These are phyloP conservation scores for Colletotrichum phormii DNA, from an alignment of 2,329 filamentous ascomycete genomes.

Conservation along the genomic window DNA sequence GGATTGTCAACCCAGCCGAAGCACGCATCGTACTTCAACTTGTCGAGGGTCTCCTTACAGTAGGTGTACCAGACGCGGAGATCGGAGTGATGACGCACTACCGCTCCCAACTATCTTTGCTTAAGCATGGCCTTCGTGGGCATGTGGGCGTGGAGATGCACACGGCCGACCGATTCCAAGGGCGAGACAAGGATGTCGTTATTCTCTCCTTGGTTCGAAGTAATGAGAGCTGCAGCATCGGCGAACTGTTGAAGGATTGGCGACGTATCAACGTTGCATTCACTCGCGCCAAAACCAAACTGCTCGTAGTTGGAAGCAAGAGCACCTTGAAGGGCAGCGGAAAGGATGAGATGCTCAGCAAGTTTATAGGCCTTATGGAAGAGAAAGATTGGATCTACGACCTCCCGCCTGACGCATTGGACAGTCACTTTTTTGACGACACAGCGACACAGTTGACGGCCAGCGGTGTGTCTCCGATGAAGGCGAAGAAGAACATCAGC, in stretches of 20 bases:
- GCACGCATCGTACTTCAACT: slow-evolving; percentile 82
- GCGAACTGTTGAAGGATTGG: slow-evolving; percentile 92
- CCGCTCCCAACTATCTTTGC: slow-evolving; percentile 86
- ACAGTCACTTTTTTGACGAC: slow-evolving; percentile 76
- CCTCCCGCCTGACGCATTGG: slow-evolving; percentile 71
- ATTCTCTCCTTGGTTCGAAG: slow-evolving; percentile 88
- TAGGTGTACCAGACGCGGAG: slow-evolving; percentile 78
- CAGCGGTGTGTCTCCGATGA: slow-evolving; percentile 38
- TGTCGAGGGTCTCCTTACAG: slow-evolving; percentile 80
- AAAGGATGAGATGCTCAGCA: slow-evolving; percentile 80
- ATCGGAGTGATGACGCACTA: slow-evolving; percentile 98
- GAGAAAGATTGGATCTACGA: slow-evolving; percentile 83
- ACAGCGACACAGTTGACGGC: slow-evolving; percentile 60
- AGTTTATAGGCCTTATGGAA: slow-evolving; percentile 83
- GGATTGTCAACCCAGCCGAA: slow-evolving; percentile 90
- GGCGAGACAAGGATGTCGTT: slow-evolving; percentile 93
- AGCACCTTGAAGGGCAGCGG: slow-evolving; percentile 80
- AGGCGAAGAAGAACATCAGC: slow-evolving; percentile 9
- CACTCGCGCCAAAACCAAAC: slow-evolving; percentile 90
- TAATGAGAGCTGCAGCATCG: slow-evolving; percentile 86
- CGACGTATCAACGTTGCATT: slow-evolving; percentile 95
- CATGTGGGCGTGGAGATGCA: slow-evolving; percentile 85
- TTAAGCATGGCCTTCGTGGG: slow-evolving; percentile 77
- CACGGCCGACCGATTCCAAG: slow-evolving; percentile 96
- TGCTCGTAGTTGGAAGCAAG: slow-evolving; percentile 87